Evolutionary conservation across 495 filamentous ascomycete genomes (phyloP).

Genomic region (Penicillium ochrochloron): DNA sequence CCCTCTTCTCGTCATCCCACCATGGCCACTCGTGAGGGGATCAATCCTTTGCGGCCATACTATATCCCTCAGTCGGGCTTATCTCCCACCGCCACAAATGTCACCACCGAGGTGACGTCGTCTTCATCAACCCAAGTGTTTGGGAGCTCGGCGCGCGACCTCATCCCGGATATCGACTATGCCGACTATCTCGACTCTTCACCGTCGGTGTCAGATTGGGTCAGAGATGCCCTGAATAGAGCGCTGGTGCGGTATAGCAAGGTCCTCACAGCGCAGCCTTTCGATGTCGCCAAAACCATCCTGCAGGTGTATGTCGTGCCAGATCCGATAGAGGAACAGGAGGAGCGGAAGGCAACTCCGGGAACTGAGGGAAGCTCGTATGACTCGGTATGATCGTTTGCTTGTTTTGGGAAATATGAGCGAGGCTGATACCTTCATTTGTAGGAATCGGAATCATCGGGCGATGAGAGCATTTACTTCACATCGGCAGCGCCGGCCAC

Average conservation of each 20-base stretch:
- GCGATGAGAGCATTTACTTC: constrained; percentile 88
- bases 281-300: constrained; percentile 94
- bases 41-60: constrained; percentile 93
- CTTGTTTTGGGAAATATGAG: not conserved
- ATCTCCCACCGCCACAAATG: constrained; percentile 36
- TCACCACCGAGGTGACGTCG: constrained; percentile 47
- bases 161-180: constrained; percentile 87
- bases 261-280: constrained; percentile 87
- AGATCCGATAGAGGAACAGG: constrained; percentile 39
- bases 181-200: constrained; percentile 82
- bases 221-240: constrained; percentile 75
- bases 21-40: constrained; percentile 59
- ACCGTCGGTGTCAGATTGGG: constrained; percentile 70
- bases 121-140: constrained; percentile 53
- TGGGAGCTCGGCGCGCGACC: constrained; percentile 78
- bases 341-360: constrained; percentile 34
- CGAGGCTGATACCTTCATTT: constrained; percentile 19
- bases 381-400: constrained; percentile 37
- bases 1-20: constrained; percentile 29
- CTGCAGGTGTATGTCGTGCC: constrained; percentile 73
- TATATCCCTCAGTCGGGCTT: constrained; percentile 78
- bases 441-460: constrained; percentile 58
- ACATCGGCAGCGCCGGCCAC: constrained; percentile 68
- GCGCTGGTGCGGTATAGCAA: constrained; percentile 84
- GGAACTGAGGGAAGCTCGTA: constrained; percentile 42